Evolutionary conservation across 2,329 filamentous ascomycete genomes (phyloP).

Genomic region (Fusarium scirpi): DNA sequence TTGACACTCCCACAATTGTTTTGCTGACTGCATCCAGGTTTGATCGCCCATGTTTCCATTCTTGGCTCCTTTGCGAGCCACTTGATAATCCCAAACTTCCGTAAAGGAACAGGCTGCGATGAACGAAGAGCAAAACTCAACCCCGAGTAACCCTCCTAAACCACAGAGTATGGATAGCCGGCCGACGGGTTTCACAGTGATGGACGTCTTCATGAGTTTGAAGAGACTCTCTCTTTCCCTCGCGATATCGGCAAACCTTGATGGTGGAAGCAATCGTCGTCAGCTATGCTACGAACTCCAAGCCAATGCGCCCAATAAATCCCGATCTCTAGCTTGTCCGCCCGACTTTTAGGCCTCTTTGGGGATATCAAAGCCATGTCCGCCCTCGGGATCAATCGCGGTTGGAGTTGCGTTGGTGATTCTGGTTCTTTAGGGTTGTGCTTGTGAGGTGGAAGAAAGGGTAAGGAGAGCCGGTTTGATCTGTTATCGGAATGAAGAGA

Average conservation of each 20-base stretch:
- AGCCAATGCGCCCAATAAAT: conserved; percentile 11
- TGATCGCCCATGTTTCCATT: conserved; percentile 10
- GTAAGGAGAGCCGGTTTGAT: conserved; percentile 11
- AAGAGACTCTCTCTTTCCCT: not conserved
- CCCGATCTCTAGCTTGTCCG: conserved; percentile 13
- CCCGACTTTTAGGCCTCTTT: conserved; percentile 15
- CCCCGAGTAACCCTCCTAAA: not conserved
- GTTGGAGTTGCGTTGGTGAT: conserved; percentile 33
- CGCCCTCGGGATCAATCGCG: conserved; percentile 33
- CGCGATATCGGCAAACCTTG: conserved; percentile 15
- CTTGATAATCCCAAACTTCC: not conserved
- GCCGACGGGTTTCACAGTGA: conserved; percentile 26
- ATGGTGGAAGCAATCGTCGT: conserved; percentile 17
- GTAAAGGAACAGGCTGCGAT: not conserved
- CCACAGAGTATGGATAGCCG: conserved; percentile 18
- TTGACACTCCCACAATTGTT: not conserved
- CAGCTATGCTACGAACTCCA: conserved; percentile 25
- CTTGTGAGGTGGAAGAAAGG: not conserved
- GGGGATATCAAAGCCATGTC: conserved; percentile 32
- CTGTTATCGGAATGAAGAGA: not conserved
- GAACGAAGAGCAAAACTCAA: conserved; percentile 1
- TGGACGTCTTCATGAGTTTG: not conserved
- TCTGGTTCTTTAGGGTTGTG: not conserved
- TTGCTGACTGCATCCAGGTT: conserved; percentile 28
- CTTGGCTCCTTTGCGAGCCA: not conserved